These are phyloP conservation scores for Gigaspora rosea DNA, from an alignment of 192 early-diverging fungal species.

Conservation along the genomic window DNA sequence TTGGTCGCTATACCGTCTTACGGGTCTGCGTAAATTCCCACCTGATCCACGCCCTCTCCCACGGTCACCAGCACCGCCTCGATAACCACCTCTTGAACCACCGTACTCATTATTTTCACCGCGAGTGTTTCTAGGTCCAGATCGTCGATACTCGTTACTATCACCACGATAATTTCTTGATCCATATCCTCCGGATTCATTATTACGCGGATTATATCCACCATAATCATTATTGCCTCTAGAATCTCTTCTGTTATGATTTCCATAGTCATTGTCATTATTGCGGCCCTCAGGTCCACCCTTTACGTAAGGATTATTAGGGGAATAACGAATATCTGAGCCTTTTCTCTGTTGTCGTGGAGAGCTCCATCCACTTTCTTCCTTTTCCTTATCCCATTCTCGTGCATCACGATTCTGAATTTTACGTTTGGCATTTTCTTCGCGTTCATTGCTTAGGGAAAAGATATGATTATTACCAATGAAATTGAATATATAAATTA, in stretches of 20 bases:
- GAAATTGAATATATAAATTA: neutral
- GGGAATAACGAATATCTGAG: neutral
- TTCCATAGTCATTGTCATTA: constrained; percentile 6
- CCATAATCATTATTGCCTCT: neutral
- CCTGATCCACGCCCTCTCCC: neutral
- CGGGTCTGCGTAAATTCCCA: neutral
- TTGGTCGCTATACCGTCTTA: neutral
- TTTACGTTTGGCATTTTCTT: constrained; percentile 21
- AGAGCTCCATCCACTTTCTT: constrained; percentile 22
- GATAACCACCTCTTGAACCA: neutral
- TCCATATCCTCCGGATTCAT: neutral
- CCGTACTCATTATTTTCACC: neutral
- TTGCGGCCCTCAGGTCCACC: neutral
- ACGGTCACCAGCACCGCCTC: neutral
- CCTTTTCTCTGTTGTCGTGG: neutral
- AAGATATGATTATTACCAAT: neutral
- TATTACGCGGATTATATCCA: neutral
- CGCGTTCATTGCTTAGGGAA: constrained; percentile 15
- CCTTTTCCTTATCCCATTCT: constrained; percentile 32
- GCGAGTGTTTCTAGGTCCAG: neutral
- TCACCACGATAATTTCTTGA: neutral
- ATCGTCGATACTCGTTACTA: neutral
- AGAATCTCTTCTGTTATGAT: neutral
- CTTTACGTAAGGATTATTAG: neutral
- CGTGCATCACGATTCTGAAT: constrained; percentile 21